Evolutionary conservation across 345 rosid genomes (phyloP), one percentile per base, ranked within the genome.

Genomic region (Eucalyptus marginata): DNA sequence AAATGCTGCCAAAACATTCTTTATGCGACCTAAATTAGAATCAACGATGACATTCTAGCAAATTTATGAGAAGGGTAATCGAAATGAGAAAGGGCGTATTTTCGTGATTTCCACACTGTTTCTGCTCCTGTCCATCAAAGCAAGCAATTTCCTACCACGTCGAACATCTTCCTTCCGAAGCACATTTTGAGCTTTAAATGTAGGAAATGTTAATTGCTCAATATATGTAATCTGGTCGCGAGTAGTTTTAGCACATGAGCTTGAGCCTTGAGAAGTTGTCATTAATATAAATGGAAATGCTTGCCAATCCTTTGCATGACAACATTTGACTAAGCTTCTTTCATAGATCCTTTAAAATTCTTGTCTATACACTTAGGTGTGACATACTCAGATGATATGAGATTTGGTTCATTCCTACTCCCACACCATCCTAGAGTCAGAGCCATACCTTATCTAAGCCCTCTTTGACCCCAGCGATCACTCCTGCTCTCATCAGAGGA

Each of bases 401-500:
- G 58, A 52, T 52, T 2, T 18, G 58, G 58, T 52, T 52, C 10
- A 52, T 52, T 52, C 24, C 4, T 20, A 5, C 10, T 0, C 4
- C 10, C 58, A 52, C 24, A 1, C 2, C 0, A 20, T 52, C 58
- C 25, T 20, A 7, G 10, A 52, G 58, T 52, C 25, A 52, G 9
- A 51, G 54, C 8, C 7, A 2, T 20, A 52, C 58, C 1, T 52
- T 52, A 0, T 52, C 0, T 0, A 0, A 52, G 58, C 58, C 58
- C 10, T 52, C 25, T 8, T 1, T 7, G 0, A 20, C 58, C 58
- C 58, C 2, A 52, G 10, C 0, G 0, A 20, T 52, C 58, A 20
- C 58, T 52, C 25, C 10, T 0, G 58, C 0, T 0, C 58, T 20
- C 10, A 2, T 52, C 0, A 1, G 58, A 52, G 29, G 54, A 62